Conservation (phyloP, 202 grass and related monocot species). For the Zizania palustris region DNA sequence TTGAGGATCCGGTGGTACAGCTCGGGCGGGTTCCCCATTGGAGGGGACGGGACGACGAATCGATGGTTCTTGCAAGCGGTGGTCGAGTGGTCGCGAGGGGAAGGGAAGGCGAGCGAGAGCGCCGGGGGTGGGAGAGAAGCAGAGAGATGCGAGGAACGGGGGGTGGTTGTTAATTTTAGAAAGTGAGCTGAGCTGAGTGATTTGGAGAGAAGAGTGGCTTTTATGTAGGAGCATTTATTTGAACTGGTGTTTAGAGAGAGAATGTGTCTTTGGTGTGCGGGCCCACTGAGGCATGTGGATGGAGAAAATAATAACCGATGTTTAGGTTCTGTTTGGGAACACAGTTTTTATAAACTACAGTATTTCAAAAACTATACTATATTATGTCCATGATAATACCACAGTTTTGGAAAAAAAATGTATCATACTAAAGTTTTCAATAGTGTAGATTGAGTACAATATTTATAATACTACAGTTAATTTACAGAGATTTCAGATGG, state of each 20-base stretch:
- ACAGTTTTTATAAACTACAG: too few species aligned
- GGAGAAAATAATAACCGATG: too few species aligned
- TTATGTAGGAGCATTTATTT: slow-evolving; percentile 40
- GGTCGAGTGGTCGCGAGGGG: neutral
- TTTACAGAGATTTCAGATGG: too few species aligned
- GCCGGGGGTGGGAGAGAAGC: neutral
- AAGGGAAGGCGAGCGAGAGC: neutral
- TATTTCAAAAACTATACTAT: too few species aligned
- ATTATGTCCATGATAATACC: too few species aligned
- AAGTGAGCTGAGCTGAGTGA: too few species aligned
- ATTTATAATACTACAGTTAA: too few species aligned
- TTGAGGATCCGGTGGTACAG: slow-evolving; percentile 80
- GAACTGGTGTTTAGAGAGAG: slow-evolving; percentile 2
- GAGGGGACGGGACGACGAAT: neutral
- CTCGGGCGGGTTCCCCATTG: slow-evolving; percentile 81
- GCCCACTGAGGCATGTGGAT: neutral
- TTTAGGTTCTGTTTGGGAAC: too few species aligned
- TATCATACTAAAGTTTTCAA: too few species aligned
- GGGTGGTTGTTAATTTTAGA: neutral
- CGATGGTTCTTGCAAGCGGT: neutral
- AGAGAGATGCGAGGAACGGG: neutral
- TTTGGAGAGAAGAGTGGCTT: slow-evolving; percentile 28
- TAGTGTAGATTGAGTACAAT: too few species aligned
- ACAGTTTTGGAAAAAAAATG: too few species aligned
- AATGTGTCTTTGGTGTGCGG: neutral